Conservation (phyloP, 768 basidiomycete species). For the Auricularia sp. region DNA sequence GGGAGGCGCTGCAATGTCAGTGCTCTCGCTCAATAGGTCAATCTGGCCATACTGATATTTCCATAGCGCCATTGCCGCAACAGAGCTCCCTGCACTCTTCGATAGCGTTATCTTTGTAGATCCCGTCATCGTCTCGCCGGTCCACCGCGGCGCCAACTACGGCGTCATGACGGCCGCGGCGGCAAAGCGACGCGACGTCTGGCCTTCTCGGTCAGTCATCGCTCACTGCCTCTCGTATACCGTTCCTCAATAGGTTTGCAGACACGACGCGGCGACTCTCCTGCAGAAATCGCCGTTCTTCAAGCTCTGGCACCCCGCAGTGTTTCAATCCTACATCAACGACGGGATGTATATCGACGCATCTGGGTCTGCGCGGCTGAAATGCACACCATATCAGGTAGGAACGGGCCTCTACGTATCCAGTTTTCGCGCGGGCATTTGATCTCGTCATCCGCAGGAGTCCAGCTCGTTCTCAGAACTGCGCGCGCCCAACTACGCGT, state of each 20-base stretch:
- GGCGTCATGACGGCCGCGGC: constrained; percentile 28
- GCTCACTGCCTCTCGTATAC: not conserved
- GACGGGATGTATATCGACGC: constrained; percentile 34
- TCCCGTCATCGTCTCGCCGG: constrained; percentile 45
- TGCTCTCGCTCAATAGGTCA: constrained; percentile 6
- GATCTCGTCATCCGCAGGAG: not conserved
- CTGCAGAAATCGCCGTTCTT: constrained; percentile 59
- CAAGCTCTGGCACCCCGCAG: constrained; percentile 53
- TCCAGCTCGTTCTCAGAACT: not conserved
- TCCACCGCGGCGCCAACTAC: not conserved
- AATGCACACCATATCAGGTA: not conserved
- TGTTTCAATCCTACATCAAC: constrained; percentile 50
- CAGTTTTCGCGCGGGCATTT: not conserved
- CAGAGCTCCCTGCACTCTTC: constrained; percentile 56
- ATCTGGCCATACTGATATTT: not conserved
- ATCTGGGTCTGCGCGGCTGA: not conserved
- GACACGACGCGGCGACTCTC: constrained; percentile 43
- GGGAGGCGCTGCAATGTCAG: constrained; percentile 69
- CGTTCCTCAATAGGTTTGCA: no score
- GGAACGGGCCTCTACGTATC: not conserved
- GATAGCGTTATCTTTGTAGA: constrained; percentile 65
- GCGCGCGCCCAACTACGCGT: not conserved
- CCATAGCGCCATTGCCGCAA: constrained; percentile 51
- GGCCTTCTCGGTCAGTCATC: constrained; percentile 46
- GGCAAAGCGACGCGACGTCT: constrained; percentile 46